A percentile compares a stretch with the other conserved stretches of the same genome.
Evolutionary conservation across 2,329 filamentous ascomycete species (phyloP).

Genomic region (Pseudogymnoascus sp.): DNA sequence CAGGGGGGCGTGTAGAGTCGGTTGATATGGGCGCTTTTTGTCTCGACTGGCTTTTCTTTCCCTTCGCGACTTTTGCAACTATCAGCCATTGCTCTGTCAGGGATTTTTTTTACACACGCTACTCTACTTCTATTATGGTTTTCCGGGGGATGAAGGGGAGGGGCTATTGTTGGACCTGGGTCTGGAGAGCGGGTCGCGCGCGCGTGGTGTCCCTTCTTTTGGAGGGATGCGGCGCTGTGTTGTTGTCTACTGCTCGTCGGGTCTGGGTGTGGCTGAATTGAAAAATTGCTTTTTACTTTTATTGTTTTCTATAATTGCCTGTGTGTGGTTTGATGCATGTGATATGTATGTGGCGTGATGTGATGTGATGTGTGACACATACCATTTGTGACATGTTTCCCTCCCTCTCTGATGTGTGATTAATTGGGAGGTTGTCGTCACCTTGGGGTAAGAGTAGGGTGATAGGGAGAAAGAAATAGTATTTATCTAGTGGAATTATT

Average conservation of each 20-base stretch:
- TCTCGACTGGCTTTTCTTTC: neutral
- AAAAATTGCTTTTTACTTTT: slow-evolving; percentile 2
- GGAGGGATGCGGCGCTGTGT: neutral
- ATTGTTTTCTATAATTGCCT: too few species aligned
- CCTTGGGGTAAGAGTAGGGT: neutral
- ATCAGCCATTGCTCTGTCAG: neutral
- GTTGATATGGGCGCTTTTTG: neutral
- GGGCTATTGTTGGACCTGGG: neutral
- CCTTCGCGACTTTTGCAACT: neutral
- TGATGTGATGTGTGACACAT: neutral
- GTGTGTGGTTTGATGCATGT: neutral
- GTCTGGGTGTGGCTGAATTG: neutral
- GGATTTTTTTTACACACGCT: neutral
- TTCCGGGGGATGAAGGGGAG: neutral
- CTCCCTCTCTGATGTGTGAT: neutral
- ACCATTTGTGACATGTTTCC: neutral
- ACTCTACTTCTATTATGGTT: neutral
- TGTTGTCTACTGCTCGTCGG: neutral
- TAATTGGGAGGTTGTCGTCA: neutral
- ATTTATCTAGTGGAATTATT: neutral
- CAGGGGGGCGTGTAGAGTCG: neutral
- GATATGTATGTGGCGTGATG: neutral
- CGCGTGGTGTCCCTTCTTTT: neutral
- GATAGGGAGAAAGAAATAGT: neutral
- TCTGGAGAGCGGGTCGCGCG: neutral